These are phyloP conservation scores for Flueggea neowawraea DNA, from an alignment of 441 rosid genomes.

Conservation along the genomic window DNA sequence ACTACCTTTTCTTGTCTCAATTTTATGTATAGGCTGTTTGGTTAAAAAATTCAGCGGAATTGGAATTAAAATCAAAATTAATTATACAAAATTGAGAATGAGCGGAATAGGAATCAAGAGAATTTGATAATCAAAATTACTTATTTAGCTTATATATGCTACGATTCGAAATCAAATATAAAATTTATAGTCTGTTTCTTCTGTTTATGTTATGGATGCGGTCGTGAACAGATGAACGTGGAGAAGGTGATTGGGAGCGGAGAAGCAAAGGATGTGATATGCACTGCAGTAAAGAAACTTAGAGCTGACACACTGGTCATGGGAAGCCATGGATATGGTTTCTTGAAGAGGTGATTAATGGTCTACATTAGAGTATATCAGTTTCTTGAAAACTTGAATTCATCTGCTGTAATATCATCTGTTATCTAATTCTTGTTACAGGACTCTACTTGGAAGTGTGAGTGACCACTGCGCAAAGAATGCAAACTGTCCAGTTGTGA, in stretches of 20 bases:
- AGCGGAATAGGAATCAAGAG: too few relatives aligned
- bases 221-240: constrained; percentile 38
- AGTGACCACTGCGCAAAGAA: constrained; percentile 11
- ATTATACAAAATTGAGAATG: not conserved
- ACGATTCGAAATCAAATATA: too few relatives aligned
- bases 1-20: not conserved
- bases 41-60: not conserved
- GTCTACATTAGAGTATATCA: too few relatives aligned
- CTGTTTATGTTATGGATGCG: not conserved
- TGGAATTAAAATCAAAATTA: too few relatives aligned
- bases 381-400: too few relatives aligned
- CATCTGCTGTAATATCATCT: too few relatives aligned
- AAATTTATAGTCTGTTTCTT: not conserved
- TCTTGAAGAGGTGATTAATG: constrained; percentile 60
- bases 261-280: constrained; percentile 83
- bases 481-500: constrained; percentile 14
- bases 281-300: constrained; percentile 56
- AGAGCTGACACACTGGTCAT: constrained; percentile 71
- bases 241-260: constrained; percentile 66
- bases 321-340: constrained; percentile 93
- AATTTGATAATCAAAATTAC: too few relatives aligned
- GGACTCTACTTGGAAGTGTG: constrained; percentile 15
- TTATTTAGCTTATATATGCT: too few relatives aligned
- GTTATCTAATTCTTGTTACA: not conserved
- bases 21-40: too few relatives aligned